A percentile compares a stretch with the other conserved stretches of the same genome.
Evolutionary conservation across 768 basidiomycete species (phyloP).

Genomic region (Lactifluus echinatus): DNA sequence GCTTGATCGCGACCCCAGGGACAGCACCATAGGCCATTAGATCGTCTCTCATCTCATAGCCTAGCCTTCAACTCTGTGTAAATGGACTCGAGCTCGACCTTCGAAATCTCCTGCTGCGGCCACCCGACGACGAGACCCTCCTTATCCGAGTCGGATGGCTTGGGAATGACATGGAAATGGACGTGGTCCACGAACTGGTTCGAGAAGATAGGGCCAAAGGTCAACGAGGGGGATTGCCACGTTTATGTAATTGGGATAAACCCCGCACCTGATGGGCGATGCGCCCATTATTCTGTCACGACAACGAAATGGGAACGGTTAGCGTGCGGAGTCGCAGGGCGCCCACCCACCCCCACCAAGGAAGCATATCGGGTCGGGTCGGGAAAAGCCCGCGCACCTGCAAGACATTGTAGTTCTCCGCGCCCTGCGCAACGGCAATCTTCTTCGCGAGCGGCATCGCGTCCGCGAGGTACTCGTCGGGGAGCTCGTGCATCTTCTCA

Average conservation of each 20-base stretch:
- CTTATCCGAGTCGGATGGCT: conserved; percentile 50
- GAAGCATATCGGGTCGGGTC: too few species aligned
- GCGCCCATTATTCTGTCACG: conserved; percentile 56
- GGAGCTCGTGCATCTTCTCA: conserved; percentile 77
- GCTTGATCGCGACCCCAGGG: too few species aligned
- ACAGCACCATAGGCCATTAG: too few species aligned
- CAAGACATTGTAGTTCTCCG: conserved; percentile 80
- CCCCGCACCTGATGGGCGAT: conserved; percentile 37
- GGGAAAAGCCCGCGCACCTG: conserved; percentile 36
- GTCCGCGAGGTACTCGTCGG: conserved; percentile 76
- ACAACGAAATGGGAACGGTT: neutral
- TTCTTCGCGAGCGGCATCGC: conserved; percentile 78
- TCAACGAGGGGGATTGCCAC: too few species aligned
- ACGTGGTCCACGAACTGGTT: conserved; percentile 76
- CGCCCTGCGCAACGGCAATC: conserved; percentile 67
- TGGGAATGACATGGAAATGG: conserved; percentile 93
- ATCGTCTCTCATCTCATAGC: too few species aligned
- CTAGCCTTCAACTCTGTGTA: conserved; percentile 53
- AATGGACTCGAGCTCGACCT: conserved; percentile 54
- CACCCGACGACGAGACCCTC: conserved; percentile 80
- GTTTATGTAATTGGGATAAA: neutral
- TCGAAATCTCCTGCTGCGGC: conserved; percentile 53
- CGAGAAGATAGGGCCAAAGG: too few species aligned
- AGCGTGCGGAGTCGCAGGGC: neutral
- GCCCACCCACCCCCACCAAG: too few species aligned